Evolutionary conservation across 345 rosid genomes (phyloP).

Genomic region (Syzygium jambos): DNA sequence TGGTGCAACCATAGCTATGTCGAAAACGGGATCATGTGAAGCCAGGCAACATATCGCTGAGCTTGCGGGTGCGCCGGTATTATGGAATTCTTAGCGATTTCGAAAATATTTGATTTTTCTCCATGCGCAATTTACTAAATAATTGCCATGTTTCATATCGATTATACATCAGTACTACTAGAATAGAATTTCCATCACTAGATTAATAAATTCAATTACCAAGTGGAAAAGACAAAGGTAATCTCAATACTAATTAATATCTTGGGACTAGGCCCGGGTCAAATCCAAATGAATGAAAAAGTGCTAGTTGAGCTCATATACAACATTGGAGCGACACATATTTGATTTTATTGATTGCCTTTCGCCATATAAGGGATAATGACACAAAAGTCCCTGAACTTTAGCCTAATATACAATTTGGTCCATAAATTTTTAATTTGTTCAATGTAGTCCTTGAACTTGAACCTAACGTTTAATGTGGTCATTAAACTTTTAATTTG

Average conservation of each 20-base stretch:
- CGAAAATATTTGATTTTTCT: background rate
- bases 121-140: background rate
- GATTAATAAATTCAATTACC: background rate
- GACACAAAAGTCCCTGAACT: too few species aligned
- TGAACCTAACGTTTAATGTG: too few species aligned
- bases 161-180: background rate
- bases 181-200: background rate
- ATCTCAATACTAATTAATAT: background rate
- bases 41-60: background rate
- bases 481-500: too few species aligned
- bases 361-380: background rate
- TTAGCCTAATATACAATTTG: too few species aligned
- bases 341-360: background rate
- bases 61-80: background rate
- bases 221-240: background rate
- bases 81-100: background rate
- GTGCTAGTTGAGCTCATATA: background rate
- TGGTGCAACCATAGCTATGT: background rate
- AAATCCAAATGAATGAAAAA: background rate
- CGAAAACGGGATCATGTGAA: background rate
- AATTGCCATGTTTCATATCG: background rate
- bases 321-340: background rate
- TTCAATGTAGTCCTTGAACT: too few species aligned
- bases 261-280: background rate
- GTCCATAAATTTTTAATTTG: too few species aligned